Conservation (phyloP, 2,329 filamentous ascomycete genomes). For the Geosmithia morbida region DNA sequence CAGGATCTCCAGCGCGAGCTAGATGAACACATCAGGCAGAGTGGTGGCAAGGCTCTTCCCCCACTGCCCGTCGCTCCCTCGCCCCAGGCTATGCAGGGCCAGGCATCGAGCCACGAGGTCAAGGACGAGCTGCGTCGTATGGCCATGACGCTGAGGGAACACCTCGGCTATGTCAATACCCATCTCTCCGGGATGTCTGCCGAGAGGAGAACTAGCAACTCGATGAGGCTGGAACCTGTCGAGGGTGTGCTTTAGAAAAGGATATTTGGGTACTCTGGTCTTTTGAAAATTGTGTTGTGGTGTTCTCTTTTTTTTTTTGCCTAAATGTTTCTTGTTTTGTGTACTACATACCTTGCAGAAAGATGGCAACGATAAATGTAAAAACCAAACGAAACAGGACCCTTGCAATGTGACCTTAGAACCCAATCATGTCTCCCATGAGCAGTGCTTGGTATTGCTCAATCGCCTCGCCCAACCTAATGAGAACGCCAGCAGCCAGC, state of each 20-base stretch:
- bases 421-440: slow-evolving; percentile 51
- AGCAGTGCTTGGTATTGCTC: slow-evolving; percentile 67
- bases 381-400: not conserved
- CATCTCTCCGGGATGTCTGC: slow-evolving; percentile 26
- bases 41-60: slow-evolving; percentile 9
- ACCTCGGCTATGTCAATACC: slow-evolving; percentile 28
- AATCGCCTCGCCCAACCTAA: slow-evolving; percentile 67
- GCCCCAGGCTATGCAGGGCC: slow-evolving; percentile 37
- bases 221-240: slow-evolving; percentile 12
- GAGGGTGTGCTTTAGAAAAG: slow-evolving; percentile 5
- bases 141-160: slow-evolving; percentile 32
- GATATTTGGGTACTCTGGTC: not conserved
- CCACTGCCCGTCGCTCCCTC: slow-evolving; percentile 30
- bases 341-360: not conserved
- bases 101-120: slow-evolving; percentile 34
- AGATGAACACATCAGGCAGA: slow-evolving; percentile 6
- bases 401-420: slow-evolving; percentile 4
- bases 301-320: not conserved
- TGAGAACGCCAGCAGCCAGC: slow-evolving; percentile 61
- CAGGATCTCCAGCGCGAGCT: slow-evolving; percentile 7
- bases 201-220: slow-evolving; percentile 13
- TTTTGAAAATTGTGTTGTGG: not conserved
- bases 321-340: not conserved
- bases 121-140: slow-evolving; percentile 35
- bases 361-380: not conserved